Percentiles rank a stretch among this genome's conserved stretches.
Conservation (phyloP, 345 rosid genomes). For the Hirschfeldia incana region DNA sequence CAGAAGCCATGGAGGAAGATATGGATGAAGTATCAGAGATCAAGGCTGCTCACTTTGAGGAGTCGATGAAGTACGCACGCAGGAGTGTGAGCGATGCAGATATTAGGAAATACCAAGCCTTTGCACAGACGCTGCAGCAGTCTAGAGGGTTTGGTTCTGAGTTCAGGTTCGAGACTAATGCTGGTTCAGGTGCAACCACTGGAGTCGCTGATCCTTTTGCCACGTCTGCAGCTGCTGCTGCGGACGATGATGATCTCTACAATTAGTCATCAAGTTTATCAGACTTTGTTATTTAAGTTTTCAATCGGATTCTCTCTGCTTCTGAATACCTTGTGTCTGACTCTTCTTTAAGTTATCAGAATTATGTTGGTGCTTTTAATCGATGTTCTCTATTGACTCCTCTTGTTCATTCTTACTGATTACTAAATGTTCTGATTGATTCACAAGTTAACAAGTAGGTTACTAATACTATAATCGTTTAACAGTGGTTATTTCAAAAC, state of each 20-base stretch:
- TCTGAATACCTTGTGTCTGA: neutral
- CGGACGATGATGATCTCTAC: conserved; percentile 85
- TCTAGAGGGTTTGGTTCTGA: conserved; percentile 92
- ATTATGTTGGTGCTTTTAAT: neutral
- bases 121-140: conserved; percentile 96
- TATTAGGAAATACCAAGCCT: conserved; percentile 91
- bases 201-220: conserved; percentile 75
- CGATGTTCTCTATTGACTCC: neutral
- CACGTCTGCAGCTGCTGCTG: conserved; percentile 64
- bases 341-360: neutral
- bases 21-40: conserved; percentile 86
- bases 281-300: neutral
- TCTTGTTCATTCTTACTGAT: neutral
- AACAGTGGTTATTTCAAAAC: neutral
- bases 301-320: conserved; percentile 17
- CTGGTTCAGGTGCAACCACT: conserved; percentile 57
- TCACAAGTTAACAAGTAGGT: too few relatives aligned
- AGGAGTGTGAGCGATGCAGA: conserved; percentile 96
- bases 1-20: conserved; percentile 99
- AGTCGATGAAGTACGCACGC: conserved; percentile 93
- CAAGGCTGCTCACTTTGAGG: conserved; percentile 91
- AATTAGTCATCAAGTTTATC: conserved; percentile 37
- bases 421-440: too few relatives aligned
- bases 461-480: too few relatives aligned
- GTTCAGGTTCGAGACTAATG: conserved; percentile 63